phyloP scores from a whole-genome alignment of 2,329 filamentous ascomycete genomes.

The Stemphylium beticola region DNA sequence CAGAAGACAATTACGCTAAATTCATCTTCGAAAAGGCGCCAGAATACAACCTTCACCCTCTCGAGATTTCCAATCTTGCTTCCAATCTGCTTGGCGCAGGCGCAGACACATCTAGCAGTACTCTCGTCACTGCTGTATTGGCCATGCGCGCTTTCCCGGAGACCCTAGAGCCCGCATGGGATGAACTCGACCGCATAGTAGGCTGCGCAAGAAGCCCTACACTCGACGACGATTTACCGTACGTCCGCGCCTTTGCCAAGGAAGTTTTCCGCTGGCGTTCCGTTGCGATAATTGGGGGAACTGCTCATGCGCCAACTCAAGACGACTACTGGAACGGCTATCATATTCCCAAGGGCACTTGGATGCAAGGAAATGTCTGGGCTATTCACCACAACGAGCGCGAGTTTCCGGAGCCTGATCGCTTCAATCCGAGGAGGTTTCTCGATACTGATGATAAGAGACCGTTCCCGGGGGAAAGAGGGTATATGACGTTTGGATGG shows the following conservation, averaged over 20 bases:
- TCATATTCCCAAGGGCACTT: constrained; percentile 48
- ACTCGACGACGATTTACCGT: constrained; percentile 41
- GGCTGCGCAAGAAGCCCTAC: constrained; percentile 40
- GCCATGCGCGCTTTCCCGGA: constrained; percentile 44
- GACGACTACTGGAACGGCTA: constrained; percentile 47
- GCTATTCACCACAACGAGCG: constrained; percentile 49
- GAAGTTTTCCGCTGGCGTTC: constrained; percentile 44
- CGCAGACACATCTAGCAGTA: constrained; percentile 41
- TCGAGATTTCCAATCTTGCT: constrained; percentile 41
- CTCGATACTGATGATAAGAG: constrained; percentile 30
- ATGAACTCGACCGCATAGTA: constrained; percentile 42
- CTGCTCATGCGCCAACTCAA: constrained; percentile 41
- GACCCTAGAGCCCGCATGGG: constrained; percentile 35
- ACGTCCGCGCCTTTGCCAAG: constrained; percentile 48
- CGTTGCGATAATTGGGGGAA: constrained; percentile 44
- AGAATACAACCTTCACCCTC: constrained; percentile 34
- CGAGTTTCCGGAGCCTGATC: constrained; percentile 17
- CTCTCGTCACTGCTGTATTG: constrained; percentile 40
- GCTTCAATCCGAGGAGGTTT: constrained; percentile 2
- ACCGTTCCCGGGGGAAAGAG: constrained; percentile 51
- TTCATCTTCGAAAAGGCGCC: constrained; percentile 51
- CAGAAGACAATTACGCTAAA: constrained; percentile 42
- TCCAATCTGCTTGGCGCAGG: constrained; percentile 43
- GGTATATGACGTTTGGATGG: constrained; percentile 62
- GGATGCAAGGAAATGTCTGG: constrained; percentile 50